Conservation (phyloP, 495 filamentous ascomycete species). For the Penicillium herquei region DNA sequence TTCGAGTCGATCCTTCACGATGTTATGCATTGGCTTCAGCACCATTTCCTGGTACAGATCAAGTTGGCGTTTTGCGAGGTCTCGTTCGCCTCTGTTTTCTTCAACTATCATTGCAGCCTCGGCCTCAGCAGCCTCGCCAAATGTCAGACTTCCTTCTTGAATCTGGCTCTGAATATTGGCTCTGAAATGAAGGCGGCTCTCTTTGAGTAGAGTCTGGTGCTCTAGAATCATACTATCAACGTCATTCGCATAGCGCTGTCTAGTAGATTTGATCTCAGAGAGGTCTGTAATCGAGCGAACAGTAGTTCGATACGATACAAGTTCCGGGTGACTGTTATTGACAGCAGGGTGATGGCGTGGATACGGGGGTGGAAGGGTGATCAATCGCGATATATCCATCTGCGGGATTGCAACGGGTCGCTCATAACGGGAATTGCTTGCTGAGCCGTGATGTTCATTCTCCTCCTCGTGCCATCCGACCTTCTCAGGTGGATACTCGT, state of each 20-base stretch:
- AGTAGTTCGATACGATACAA: slow-evolving; percentile 70
- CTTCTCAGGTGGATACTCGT: slow-evolving; percentile 86
- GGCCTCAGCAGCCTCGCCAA: slow-evolving; percentile 75
- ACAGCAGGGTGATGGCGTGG: slow-evolving; percentile 92
- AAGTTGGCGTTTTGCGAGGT: slow-evolving; percentile 67
- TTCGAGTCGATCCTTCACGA: slow-evolving; percentile 62
- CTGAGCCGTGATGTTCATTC: slow-evolving; percentile 26
- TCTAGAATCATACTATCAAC: slow-evolving; percentile 36
- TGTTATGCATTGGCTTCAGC: slow-evolving; percentile 71
- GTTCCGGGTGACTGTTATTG: slow-evolving; percentile 90
- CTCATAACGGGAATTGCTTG: slow-evolving; percentile 9
- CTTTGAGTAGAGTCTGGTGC: slow-evolving; percentile 40
- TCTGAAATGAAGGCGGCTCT: slow-evolving; percentile 51
- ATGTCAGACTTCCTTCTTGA: slow-evolving; percentile 69
- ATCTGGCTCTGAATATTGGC: slow-evolving; percentile 72
- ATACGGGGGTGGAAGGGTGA: slow-evolving; percentile 91
- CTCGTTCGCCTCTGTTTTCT: slow-evolving; percentile 59
- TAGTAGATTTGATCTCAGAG: slow-evolving; percentile 65
- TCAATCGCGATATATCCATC: slow-evolving; percentile 85
- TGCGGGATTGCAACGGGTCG: slow-evolving; percentile 41
- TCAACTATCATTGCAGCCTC: slow-evolving; percentile 64
- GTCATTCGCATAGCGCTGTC: slow-evolving; percentile 53
- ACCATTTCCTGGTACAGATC: slow-evolving; percentile 74
- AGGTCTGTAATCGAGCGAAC: slow-evolving; percentile 78
- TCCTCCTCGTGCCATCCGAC: slow-evolving; percentile 69